Evolutionary conservation across 202 grass and related monocot genomes (phyloP).

Genomic region (Musa balbisiana): DNA sequence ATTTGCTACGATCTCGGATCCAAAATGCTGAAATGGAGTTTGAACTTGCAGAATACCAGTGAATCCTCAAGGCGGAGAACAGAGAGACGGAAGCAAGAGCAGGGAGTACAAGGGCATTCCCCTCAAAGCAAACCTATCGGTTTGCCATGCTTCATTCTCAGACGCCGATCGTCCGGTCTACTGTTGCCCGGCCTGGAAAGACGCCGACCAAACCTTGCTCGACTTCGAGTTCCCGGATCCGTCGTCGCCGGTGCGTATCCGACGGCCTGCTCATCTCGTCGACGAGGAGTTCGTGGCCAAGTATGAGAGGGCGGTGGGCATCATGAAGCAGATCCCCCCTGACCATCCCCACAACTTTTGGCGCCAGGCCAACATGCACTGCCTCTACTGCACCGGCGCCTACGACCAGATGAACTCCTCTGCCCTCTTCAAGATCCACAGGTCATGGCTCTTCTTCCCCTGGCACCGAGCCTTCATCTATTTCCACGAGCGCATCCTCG

Average conservation of each 20-base stretch:
- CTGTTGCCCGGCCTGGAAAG: neutral
- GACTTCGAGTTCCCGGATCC: neutral
- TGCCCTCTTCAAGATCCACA: neutral
- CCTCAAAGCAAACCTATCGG: neutral
- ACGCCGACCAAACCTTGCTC: neutral
- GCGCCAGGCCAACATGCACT: neutral
- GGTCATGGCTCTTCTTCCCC: slow-evolving; percentile 1
- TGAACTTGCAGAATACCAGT: no score
- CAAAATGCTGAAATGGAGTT: no score
- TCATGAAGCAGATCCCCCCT: neutral
- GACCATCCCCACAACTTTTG: neutral
- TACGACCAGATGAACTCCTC: neutral
- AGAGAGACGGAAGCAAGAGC: neutral
- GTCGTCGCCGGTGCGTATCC: neutral
- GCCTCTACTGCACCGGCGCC: neutral
- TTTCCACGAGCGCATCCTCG: slow-evolving; percentile 5
- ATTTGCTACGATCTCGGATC: no score
- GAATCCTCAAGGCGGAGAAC: no score
- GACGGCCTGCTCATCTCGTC: neutral
- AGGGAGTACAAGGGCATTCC: neutral
- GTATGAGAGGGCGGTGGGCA: neutral
- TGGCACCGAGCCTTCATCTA: slow-evolving; percentile 4
- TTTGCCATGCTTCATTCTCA: neutral
- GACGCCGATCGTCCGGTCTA: neutral
- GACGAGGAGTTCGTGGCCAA: neutral